phyloP scores from a whole-genome alignment of 192 early-diverging fungal species.

The Martensiomyces pterosporus region DNA sequence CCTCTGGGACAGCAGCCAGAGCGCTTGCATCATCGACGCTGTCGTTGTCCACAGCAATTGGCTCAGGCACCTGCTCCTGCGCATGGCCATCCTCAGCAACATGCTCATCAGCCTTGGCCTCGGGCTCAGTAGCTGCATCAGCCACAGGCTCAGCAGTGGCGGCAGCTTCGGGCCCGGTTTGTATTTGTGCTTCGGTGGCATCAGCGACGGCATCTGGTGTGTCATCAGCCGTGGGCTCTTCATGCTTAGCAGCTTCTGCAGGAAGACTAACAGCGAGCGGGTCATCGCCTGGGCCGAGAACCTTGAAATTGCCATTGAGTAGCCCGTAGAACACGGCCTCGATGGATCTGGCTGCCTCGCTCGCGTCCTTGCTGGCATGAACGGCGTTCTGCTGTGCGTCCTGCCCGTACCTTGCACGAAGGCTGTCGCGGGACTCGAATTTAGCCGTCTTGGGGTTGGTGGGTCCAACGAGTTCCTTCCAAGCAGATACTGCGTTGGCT shows the following conservation, averaged over 20 bases:
- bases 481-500: conserved; percentile 33
- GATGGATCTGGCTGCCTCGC: conserved; percentile 20
- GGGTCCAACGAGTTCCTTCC: conserved; percentile 51
- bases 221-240: neutral
- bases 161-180: neutral
- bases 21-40: no score
- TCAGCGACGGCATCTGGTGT: neutral
- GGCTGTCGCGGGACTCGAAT: conserved; percentile 43
- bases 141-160: neutral
- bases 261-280: conserved; percentile 10
- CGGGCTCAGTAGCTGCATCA: no score
- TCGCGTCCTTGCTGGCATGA: conserved; percentile 50
- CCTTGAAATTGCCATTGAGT: conserved; percentile 22
- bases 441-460: conserved; percentile 47
- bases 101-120: neutral
- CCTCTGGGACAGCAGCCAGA: no score
- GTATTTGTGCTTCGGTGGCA: neutral
- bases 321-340: conserved; percentile 34
- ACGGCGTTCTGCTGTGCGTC: conserved; percentile 54
- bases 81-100: neutral
- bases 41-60: no score
- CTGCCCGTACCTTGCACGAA: conserved; percentile 52
- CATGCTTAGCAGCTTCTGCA: neutral
- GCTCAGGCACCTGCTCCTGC: conserved; percentile 1
- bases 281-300: conserved; percentile 21